Evolutionary conservation across 495 filamentous ascomycete species (phyloP).

Genomic region (Penicillium parvum): DNA sequence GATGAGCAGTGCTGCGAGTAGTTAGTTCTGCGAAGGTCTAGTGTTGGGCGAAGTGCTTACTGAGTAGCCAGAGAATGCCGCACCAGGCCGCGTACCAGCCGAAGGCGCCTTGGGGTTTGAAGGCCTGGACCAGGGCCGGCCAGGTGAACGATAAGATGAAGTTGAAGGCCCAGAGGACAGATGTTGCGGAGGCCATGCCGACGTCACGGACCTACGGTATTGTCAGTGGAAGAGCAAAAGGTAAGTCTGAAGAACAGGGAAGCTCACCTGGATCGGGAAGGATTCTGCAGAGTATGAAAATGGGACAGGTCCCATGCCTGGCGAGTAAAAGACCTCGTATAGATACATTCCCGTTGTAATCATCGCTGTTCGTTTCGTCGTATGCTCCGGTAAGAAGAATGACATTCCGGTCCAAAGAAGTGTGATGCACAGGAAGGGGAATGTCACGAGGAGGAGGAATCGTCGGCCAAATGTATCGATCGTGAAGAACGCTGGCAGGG

Average conservation of each 20-base stretch:
- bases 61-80: slow-evolving; percentile 26
- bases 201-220: slow-evolving; percentile 49
- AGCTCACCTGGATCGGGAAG: slow-evolving; percentile 50
- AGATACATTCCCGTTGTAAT: slow-evolving; percentile 50
- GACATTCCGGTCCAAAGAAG: slow-evolving; percentile 57
- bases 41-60: background rate
- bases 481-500: slow-evolving; percentile 63
- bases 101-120: slow-evolving; percentile 55
- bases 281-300: slow-evolving; percentile 57
- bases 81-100: slow-evolving; percentile 61
- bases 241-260: background rate
- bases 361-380: slow-evolving; percentile 40
- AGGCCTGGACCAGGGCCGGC: slow-evolving; percentile 43
- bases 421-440: slow-evolving; percentile 56
- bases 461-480: slow-evolving; percentile 64
- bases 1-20: slow-evolving; percentile 41
- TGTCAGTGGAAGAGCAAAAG: background rate
- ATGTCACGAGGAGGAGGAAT: slow-evolving; percentile 59
- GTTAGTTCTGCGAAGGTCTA: no score
- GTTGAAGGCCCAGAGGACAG: slow-evolving; percentile 49
- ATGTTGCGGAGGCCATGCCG: slow-evolving; percentile 62
- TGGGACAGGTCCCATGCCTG: slow-evolving; percentile 54
- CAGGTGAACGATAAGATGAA: slow-evolving; percentile 57
- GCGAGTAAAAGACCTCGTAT: slow-evolving; percentile 50
- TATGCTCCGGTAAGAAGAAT: slow-evolving; percentile 40